Evolutionary conservation across 495 filamentous ascomycete genomes (phyloP).

Genomic region (Penicillium simplicissimum): DNA sequence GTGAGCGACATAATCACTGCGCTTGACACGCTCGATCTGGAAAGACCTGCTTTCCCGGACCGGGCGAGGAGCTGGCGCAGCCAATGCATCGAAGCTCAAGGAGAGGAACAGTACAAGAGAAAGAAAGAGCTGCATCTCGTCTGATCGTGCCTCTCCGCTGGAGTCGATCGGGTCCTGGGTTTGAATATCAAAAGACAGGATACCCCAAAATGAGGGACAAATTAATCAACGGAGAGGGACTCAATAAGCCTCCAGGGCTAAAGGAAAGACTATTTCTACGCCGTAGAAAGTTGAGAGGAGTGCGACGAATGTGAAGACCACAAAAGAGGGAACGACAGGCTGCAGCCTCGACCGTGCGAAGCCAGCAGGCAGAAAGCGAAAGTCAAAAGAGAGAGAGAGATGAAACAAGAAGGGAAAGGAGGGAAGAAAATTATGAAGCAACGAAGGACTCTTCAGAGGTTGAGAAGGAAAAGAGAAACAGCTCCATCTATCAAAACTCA

Average conservation of each 20-base stretch:
- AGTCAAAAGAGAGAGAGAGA: conserved; percentile 22
- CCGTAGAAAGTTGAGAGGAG: neutral
- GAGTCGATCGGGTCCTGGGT: conserved; percentile 15
- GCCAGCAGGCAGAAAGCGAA: conserved; percentile 15
- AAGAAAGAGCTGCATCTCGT: conserved; percentile 34
- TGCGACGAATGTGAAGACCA: neutral
- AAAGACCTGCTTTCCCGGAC: conserved; percentile 48
- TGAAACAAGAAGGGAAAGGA: conserved; percentile 23
- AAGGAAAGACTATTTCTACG: neutral
- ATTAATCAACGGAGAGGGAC: neutral
- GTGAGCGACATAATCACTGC: conserved; percentile 52
- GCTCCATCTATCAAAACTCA: conserved; percentile 13
- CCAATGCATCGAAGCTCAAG: conserved; percentile 42
- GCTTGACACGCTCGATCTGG: conserved; percentile 60
- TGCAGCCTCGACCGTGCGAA: conserved; percentile 18
- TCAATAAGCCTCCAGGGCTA: conserved; percentile 9
- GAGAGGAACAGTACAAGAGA: conserved; percentile 33
- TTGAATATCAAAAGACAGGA: conserved; percentile 9
- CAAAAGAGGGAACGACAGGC: conserved; percentile 5
- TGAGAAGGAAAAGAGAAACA: neutral
- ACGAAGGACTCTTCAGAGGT: conserved; percentile 11
- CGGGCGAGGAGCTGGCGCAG: conserved; percentile 31
- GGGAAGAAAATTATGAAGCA: conserved; percentile 9
- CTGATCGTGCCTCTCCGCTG: conserved; percentile 7
- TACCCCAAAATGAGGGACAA: neutral